A percentile compares a stretch with the other conserved stretches of the same genome.
These are phyloP conservation scores for Diutina mesorugosa DNA, from an alignment of 1,139 yeast genomes.

Conservation along the genomic window DNA sequence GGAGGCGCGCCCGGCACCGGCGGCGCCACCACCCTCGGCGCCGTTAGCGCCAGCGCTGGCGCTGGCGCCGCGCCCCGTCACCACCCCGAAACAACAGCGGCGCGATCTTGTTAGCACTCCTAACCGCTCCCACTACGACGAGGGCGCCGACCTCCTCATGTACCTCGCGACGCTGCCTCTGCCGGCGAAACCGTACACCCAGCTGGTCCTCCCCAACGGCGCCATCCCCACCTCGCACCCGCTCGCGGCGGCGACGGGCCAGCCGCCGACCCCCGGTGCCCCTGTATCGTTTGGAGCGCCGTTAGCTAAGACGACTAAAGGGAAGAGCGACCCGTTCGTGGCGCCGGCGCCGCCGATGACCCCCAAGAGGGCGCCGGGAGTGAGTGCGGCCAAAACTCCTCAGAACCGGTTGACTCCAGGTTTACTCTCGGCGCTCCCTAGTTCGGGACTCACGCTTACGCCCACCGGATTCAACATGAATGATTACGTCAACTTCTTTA, in stretches of 20 bases:
- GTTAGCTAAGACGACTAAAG: not conserved
- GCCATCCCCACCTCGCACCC: not conserved
- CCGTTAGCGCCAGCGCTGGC: not conserved
- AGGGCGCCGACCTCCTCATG: slow-evolving; percentile 75
- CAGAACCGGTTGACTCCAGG: slow-evolving; percentile 33
- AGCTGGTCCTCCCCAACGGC: not conserved
- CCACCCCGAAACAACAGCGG: slow-evolving; percentile 7
- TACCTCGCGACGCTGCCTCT: slow-evolving; percentile 82
- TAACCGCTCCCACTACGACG: slow-evolving; percentile 23
- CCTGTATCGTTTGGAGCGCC: not conserved
- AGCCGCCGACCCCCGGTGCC: not conserved
- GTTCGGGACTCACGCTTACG: slow-evolving; percentile 26
- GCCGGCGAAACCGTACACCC: slow-evolving; percentile 27
- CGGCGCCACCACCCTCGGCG: not conserved
- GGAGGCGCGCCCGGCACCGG: not conserved
- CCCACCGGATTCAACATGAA: slow-evolving; percentile 74
- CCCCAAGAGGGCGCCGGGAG: slow-evolving; percentile 24
- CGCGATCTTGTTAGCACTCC: slow-evolving; percentile 5
- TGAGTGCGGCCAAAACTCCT: slow-evolving; percentile 23
- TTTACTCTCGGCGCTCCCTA: slow-evolving; percentile 13
- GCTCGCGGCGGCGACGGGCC: slow-evolving; percentile 4
- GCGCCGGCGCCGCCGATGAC: slow-evolving; percentile 36
- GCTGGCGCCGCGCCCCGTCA: slow-evolving; percentile 9
- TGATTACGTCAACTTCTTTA: slow-evolving; percentile 67
- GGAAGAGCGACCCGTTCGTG: slow-evolving; percentile 13